Evolutionary conservation across 495 filamentous ascomycete species (phyloP).

Genomic region (Lindgomyces ingoldianus): DNA sequence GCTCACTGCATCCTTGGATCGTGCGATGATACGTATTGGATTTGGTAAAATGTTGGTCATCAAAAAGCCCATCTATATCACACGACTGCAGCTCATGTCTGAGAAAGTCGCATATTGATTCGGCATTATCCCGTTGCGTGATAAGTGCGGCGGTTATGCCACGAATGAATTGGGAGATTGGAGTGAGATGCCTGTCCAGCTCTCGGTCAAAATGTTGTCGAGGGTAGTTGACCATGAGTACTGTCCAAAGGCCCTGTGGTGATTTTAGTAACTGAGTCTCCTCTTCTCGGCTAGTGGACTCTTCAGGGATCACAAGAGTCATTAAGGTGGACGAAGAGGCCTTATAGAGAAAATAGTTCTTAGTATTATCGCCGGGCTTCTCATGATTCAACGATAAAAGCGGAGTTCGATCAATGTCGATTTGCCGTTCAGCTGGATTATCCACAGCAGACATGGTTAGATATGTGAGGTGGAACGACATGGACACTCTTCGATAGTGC

Average conservation of each 20-base stretch:
- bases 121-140: neutral
- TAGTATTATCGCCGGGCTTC: neutral
- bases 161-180: constrained; percentile 1
- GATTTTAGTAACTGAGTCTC: neutral
- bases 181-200: neutral
- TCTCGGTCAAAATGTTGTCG: neutral
- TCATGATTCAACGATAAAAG: neutral
- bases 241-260: neutral
- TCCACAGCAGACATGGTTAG: neutral
- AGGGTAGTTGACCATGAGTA: neutral
- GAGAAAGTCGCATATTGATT: neutral
- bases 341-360: neutral
- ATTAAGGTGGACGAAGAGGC: neutral
- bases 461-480: constrained; percentile 6
- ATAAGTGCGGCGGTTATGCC: neutral
- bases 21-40: neutral
- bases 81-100: neutral
- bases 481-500: neutral
- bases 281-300: neutral
- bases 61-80: neutral
- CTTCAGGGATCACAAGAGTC: neutral
- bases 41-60: neutral
- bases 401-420: neutral
- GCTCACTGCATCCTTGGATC: neutral
- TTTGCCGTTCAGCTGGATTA: neutral